These are phyloP conservation scores for Prunus mira DNA, from an alignment of 306 rosid genomes.

Conservation along the genomic window DNA sequence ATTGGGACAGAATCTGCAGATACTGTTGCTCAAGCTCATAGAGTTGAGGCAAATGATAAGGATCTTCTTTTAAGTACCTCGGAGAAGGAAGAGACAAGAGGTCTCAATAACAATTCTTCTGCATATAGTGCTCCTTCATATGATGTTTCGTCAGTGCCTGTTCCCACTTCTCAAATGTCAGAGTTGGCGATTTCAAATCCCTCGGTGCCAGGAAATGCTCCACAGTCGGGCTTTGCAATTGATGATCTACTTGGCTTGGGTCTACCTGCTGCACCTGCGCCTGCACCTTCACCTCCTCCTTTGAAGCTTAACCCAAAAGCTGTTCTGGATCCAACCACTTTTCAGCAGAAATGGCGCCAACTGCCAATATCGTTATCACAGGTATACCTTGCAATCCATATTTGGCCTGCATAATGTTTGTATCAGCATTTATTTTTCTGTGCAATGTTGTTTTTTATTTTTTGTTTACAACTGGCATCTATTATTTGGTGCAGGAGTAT, in stretches of 20 bases:
- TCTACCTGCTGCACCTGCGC: slow-evolving; percentile 47
- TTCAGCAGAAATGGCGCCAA: slow-evolving; percentile 99
- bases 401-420: neutral
- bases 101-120: slow-evolving; percentile 56
- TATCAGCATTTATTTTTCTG: neutral
- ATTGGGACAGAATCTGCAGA: slow-evolving; percentile 62
- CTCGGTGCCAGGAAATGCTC: slow-evolving; percentile 37
- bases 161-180: slow-evolving; percentile 53
- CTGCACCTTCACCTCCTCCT: slow-evolving; percentile 64
- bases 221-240: slow-evolving; percentile 61
- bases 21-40: slow-evolving; percentile 76
- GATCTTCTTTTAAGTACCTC: slow-evolving; percentile 86
- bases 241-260: slow-evolving; percentile 91
- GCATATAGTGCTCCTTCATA: slow-evolving; percentile 84
- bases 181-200: slow-evolving; percentile 52
- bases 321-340: slow-evolving; percentile 72
- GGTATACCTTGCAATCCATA: slow-evolving; percentile 45
- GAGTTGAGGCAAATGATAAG: slow-evolving; percentile 91
- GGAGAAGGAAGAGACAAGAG: slow-evolving; percentile 83
- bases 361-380: slow-evolving; percentile 75
- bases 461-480: neutral
- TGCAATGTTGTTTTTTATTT: neutral
- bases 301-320: slow-evolving; percentile 87
- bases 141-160: slow-evolving; percentile 46
- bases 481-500: slow-evolving; percentile 58